phyloP scores from a whole-genome alignment of 139 green algal genomes.

The Chlamydomonas sp. region DNA sequence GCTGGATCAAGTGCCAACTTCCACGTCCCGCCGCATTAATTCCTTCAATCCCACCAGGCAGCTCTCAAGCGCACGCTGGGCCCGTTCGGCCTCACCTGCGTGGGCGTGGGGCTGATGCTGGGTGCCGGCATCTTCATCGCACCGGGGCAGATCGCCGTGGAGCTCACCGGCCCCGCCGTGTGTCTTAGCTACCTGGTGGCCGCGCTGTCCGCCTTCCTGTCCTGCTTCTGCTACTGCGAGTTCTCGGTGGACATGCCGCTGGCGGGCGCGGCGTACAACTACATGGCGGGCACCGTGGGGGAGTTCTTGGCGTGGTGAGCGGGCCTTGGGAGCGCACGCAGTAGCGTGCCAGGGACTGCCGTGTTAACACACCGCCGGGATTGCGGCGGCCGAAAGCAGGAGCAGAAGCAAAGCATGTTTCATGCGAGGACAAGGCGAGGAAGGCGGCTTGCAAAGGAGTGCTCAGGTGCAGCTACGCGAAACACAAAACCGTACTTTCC shows the following conservation, averaged over 20 bases:
- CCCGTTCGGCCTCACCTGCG: neutral
- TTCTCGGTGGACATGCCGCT: conserved; percentile 64
- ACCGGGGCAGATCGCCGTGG: conserved; percentile 6
- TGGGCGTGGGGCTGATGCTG: conserved; percentile 29
- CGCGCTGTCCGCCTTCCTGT: conserved; percentile 47
- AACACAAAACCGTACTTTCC: too few relatives aligned
- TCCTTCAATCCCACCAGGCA: neutral
- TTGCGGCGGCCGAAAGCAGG: too few relatives aligned
- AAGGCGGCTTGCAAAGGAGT: too few relatives aligned
- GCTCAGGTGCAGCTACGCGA: too few relatives aligned
- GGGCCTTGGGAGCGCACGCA: too few relatives aligned
- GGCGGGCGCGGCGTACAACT: conserved; percentile 75
- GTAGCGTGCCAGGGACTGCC: too few relatives aligned
- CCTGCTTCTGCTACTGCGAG: conserved; percentile 56
- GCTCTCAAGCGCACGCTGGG: conserved; percentile 11
- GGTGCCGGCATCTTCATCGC: conserved; percentile 38
- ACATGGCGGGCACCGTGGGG: conserved; percentile 67
- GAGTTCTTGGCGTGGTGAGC: conserved; percentile 58
- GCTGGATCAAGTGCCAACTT: neutral
- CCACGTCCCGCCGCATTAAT: too few relatives aligned
- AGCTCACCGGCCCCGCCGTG: conserved; percentile 35
- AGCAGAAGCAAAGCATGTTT: too few relatives aligned
- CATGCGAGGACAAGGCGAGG: too few relatives aligned
- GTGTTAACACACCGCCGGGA: too few relatives aligned
- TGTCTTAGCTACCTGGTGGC: conserved; percentile 47